A percentile compares a stretch with the other conserved stretches of the same genome.
Evolutionary conservation across 192 early-diverging fungal genomes (phyloP).

Genomic region (Gaertneriomyces sp.): DNA sequence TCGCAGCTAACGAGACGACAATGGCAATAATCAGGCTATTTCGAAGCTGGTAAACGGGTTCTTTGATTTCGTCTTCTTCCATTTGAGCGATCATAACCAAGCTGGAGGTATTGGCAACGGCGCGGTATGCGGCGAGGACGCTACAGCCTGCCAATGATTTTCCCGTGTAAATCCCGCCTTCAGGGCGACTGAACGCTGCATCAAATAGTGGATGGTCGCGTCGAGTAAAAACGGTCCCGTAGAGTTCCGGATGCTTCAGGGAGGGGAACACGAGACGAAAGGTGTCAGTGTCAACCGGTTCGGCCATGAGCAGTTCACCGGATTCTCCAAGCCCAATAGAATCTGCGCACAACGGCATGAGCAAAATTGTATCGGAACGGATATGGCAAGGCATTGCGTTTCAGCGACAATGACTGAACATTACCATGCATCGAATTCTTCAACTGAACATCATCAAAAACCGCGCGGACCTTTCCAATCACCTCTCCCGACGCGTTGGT

Average conservation of each 20-base stretch:
- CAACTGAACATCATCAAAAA: not conserved
- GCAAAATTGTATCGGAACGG: not conserved
- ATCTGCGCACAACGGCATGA: not conserved
- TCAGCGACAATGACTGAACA: constrained; percentile 1
- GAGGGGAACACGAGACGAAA: constrained; percentile 18
- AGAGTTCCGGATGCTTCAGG: constrained; percentile 2
- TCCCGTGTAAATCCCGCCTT: not conserved
- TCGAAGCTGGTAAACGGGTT: constrained; percentile 7
- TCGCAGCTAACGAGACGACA: not conserved
- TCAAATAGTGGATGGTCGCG: not conserved
- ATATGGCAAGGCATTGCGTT: not conserved
- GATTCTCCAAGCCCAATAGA: not conserved
- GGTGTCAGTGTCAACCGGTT: not conserved
- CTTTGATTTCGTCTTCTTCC: constrained; percentile 6
- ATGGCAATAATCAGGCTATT: constrained; percentile 9
- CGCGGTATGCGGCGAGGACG: constrained; percentile 8
- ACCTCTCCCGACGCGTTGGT: no score
- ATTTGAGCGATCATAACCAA: constrained; percentile 11
- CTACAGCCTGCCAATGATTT: not conserved
- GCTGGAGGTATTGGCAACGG: not conserved
- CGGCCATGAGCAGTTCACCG: not conserved
- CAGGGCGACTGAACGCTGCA: not conserved
- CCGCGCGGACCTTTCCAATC: not conserved
- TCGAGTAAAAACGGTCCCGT: not conserved
- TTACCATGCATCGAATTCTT: constrained; percentile 1